Evolutionary conservation across 1,284 basidiomycete species (phyloP), one percentile per base, ranked within the genome.

Genomic region (Trametes hirsuta): DNA sequence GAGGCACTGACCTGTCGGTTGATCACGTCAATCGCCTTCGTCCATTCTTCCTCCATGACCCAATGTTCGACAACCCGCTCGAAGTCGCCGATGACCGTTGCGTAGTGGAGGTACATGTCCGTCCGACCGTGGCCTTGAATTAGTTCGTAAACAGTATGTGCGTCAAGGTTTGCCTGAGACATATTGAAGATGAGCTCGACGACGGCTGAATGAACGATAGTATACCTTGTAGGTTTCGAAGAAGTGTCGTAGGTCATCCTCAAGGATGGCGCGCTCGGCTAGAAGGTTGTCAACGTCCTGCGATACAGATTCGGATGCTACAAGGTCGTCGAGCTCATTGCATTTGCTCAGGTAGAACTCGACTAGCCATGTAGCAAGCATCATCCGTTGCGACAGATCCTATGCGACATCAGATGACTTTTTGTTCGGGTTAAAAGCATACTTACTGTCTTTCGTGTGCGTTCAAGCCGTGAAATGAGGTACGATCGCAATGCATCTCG

Each of bases 291-390:
- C 91, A 5, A 93, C 90, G 66, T 97, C 93, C 53, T 91, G 88
- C 3, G 90, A 90, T 2, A 91, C 85, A 1, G 89, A 90, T 74
- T 95, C 93, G 0, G 95, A 89, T 0, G 88, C 90, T 46, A 91
- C 84, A 15, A 93, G 78, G 70, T 99, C 97, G 72, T 99, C 97
- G 49, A 98, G 81, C 65, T 97, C 93, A 70, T 98, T 97, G 74
- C 95, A 95, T 78, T 97, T 98, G 76, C 90, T 92, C 22, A 99
- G 85, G 72, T 96, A 98, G 66, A 99, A 95, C 75, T 99, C 97
- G 34, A 97, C 90, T 6, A 99, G 88, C 97, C 97, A 99, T 0
- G 96, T 98, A 1, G 97, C 95, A 8, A 99, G 81, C 91, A 99
- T 97, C 90, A 97, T 95, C 36, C 97, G 84, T 74, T 98, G 95